A percentile compares a stretch with the other conserved stretches of the same genome.
Conservation (phyloP, 371 early-diverging fungal genomes). For the Apophysomyces elegans region DNA sequence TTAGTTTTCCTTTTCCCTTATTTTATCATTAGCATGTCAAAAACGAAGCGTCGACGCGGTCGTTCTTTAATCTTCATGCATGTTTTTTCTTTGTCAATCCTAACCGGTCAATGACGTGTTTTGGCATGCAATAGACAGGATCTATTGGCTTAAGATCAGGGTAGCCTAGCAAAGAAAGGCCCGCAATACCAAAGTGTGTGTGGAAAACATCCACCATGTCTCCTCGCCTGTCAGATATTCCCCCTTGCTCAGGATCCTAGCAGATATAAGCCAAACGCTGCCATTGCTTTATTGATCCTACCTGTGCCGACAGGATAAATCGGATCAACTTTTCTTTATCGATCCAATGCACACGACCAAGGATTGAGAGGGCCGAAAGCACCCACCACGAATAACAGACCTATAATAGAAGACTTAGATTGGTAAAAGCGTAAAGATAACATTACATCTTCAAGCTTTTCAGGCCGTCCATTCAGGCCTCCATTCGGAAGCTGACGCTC, state of each 20-base stretch:
- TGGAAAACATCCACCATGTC: slow-evolving; percentile 97
- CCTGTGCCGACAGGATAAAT: slow-evolving; percentile 90
- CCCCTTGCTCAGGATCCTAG: slow-evolving; percentile 87
- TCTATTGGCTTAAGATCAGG: slow-evolving; percentile 76
- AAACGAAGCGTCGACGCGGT: background rate
- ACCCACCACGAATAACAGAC: slow-evolving; percentile 99
- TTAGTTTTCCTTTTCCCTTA: background rate
- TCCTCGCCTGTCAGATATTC: slow-evolving; percentile 95
- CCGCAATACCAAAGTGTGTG: slow-evolving; percentile 94
- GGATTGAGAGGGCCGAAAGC: slow-evolving; percentile 85
- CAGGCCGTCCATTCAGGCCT: slow-evolving; percentile 97
- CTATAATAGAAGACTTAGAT: slow-evolving; percentile 26
- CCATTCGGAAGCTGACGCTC: slow-evolving; percentile 93
- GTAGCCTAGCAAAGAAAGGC: slow-evolving; percentile 86
- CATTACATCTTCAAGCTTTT: slow-evolving; percentile 94
- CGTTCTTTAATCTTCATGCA: background rate
- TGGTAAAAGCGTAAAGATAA: slow-evolving; percentile 1
- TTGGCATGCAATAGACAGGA: slow-evolving; percentile 94
- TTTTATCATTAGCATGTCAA: slow-evolving; percentile 12
- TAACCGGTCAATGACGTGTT: slow-evolving; percentile 65
- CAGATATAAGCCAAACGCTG: background rate
- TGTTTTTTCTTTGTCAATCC: slow-evolving; percentile 46
- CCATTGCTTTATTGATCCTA: slow-evolving; percentile 20
- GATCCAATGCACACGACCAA: slow-evolving; percentile 88
- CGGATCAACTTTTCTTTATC: slow-evolving; percentile 71